Evolutionary conservation across 1,139 yeast genomes (phyloP).

Genomic region (Scheffersomyces quercinus): DNA sequence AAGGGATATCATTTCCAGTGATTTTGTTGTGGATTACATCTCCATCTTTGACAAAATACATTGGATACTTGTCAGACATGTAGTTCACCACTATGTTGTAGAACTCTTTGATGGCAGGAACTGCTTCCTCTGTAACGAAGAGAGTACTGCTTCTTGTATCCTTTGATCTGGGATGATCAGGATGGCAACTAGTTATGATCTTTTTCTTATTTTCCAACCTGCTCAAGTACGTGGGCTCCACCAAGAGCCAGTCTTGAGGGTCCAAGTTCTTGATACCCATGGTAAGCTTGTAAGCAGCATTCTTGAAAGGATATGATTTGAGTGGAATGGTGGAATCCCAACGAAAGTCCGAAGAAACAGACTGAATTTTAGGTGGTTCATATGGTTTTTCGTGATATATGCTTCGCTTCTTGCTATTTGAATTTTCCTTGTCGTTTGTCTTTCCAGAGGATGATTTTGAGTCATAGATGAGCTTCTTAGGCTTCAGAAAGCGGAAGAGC

Average conservation of each 20-base stretch:
- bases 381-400: constrained; percentile 4
- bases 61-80: constrained; percentile 61
- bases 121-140: constrained; percentile 42
- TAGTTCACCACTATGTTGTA: constrained; percentile 51
- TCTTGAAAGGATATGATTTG: constrained; percentile 54
- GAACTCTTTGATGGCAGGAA: constrained; percentile 55
- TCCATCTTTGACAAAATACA: constrained; percentile 42
- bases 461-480: not conserved
- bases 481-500: not conserved
- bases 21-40: constrained; percentile 42
- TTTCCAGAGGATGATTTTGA: not conserved
- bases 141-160: constrained; percentile 32
- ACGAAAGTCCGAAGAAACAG: constrained; percentile 36
- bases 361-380: constrained; percentile 6
- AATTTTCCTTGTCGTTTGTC: not conserved
- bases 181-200: constrained; percentile 40
- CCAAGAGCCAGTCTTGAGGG: constrained; percentile 61
- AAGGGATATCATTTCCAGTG: constrained; percentile 40
- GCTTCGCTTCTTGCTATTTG: not conserved
- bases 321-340: constrained; percentile 48
- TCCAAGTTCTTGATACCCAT: constrained; percentile 64
- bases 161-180: constrained; percentile 31
- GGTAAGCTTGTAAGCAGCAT: constrained; percentile 61
- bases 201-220: constrained; percentile 45
- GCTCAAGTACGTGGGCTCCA: constrained; percentile 63